Conservation (phyloP, 2,329 filamentous ascomycete species). For the Tolypocladium ovalisporum region DNA sequence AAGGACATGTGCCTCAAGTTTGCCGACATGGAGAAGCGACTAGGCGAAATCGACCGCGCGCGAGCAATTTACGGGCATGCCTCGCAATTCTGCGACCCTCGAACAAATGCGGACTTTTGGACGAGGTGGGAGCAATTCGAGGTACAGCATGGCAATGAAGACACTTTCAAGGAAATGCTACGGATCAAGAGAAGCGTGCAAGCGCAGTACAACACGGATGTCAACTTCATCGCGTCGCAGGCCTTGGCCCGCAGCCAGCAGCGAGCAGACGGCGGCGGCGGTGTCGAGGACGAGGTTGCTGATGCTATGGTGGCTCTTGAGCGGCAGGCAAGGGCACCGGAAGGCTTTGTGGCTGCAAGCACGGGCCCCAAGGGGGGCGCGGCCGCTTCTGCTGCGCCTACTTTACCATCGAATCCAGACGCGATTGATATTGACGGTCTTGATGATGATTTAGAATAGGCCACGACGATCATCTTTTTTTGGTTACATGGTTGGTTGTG, state of each 20-base stretch:
- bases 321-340: slow-evolving; percentile 74
- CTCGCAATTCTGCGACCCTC: slow-evolving; percentile 92
- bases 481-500: not conserved
- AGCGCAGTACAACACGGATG: slow-evolving; percentile 96
- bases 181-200: slow-evolving; percentile 95
- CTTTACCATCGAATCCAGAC: slow-evolving; percentile 60
- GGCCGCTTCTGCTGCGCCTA: slow-evolving; percentile 22
- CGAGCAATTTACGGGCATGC: slow-evolving; percentile 93
- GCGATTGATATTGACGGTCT: slow-evolving; percentile 71
- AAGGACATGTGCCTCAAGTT: slow-evolving; percentile 99
- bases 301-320: slow-evolving; percentile 90
- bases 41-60: slow-evolving; percentile 90
- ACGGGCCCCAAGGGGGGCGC: slow-evolving; percentile 52
- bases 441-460: slow-evolving; percentile 39
- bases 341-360: slow-evolving; percentile 84
- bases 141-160: slow-evolving; percentile 95
- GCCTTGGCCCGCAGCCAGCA: slow-evolving; percentile 77
- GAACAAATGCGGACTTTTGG: slow-evolving; percentile 87
- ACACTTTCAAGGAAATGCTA: slow-evolving; percentile 99
- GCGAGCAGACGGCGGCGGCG: slow-evolving; percentile 31
- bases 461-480: not conserved
- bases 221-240: slow-evolving; percentile 96
- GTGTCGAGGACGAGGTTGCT: slow-evolving; percentile 33
- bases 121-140: slow-evolving; percentile 95
- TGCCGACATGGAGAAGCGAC: slow-evolving; percentile 85